Percentiles rank a stretch among this genome's conserved stretches.
Evolutionary conservation across 2,329 filamentous ascomycete species (phyloP).

Genomic region (Epichloe gansuensis): DNA sequence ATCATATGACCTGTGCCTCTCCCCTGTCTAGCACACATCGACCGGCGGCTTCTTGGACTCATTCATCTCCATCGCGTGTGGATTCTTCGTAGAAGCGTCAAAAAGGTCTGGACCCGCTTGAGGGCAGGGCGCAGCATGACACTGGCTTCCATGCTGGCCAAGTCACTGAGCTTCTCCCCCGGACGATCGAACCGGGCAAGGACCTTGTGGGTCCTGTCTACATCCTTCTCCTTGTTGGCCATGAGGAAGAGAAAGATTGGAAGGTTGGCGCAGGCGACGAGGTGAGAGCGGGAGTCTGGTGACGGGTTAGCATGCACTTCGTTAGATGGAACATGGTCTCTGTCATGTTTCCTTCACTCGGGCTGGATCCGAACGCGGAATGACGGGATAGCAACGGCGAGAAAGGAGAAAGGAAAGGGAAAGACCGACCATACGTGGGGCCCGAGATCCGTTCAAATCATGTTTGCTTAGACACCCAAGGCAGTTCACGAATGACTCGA

Average conservation of each 20-base stretch:
- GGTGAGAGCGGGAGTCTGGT: constrained; percentile 24
- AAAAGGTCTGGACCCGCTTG: background rate
- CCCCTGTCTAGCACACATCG: background rate
- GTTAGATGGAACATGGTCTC: no score
- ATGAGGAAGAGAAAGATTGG: constrained; percentile 33
- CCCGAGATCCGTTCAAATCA: background rate
- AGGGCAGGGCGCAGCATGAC: background rate
- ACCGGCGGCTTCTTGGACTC: background rate
- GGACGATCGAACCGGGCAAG: background rate
- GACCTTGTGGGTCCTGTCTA: background rate
- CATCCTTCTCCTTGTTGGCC: constrained; percentile 10
- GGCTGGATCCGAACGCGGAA: no score
- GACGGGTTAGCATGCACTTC: background rate
- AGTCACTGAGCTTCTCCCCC: background rate
- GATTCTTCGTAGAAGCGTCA: background rate
- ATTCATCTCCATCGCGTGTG: background rate
- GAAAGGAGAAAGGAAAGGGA: background rate
- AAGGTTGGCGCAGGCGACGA: constrained; percentile 34
- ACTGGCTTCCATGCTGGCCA: background rate
- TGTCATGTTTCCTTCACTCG: no score
- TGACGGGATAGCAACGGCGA: background rate
- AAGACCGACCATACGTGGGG: background rate
- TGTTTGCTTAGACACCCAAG: background rate
- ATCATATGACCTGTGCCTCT: background rate
- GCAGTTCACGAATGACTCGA: constrained; percentile 20